Evolutionary conservation across 768 basidiomycete genomes (phyloP), one percentile per base, ranked within the genome.

Genomic region (Rhizopogon salebrosus): DNA sequence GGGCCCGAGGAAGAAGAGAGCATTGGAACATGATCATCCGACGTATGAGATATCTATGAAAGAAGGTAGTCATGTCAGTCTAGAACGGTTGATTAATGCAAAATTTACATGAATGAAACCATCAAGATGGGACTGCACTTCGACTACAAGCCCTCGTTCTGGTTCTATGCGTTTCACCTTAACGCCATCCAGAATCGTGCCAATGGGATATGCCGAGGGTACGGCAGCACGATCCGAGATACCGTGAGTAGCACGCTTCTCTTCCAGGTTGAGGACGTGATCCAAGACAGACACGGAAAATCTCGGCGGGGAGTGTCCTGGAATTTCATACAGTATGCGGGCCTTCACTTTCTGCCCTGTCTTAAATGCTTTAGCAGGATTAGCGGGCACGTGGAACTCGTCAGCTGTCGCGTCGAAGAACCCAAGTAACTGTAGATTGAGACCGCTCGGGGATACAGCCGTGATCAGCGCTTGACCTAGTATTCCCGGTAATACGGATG

Each of bases 361-460:
- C 62, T 83, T 85, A 65, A 77, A 80, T 10, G 69, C 61, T 48
- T 76, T 74, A 20, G 67, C 71, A 37, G 70, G 60, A 5, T 65
- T 59, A 11, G 72, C 71, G 20, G 66, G 77, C 13, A 95, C 70
- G 69, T 98, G 95, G 53, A 87, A 79, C 34, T 82, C 75, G 62
- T 97, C 94, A 23, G 89, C 76, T 0, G 92, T 95, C 29, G 93
- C 95, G 35, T 91, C 87, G 69, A 93, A 98, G 67, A 88, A 95
- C 0, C 92, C 94, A 23, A 95, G 78, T 16, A 98, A 75, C 69
- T 95, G 95, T 27, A 98, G 72, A 64, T 89, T 90, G 31, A 98
- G 71, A 16, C 97, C 97, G 23, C 71, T 76, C 14, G 85, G 74
- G 38, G 83, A 75, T 20, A 88, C 77, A n/a, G 83, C 82, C 2